phyloP scores from a whole-genome alignment of 2,329 filamentous ascomycete species.

The Epichloe sp. region DNA sequence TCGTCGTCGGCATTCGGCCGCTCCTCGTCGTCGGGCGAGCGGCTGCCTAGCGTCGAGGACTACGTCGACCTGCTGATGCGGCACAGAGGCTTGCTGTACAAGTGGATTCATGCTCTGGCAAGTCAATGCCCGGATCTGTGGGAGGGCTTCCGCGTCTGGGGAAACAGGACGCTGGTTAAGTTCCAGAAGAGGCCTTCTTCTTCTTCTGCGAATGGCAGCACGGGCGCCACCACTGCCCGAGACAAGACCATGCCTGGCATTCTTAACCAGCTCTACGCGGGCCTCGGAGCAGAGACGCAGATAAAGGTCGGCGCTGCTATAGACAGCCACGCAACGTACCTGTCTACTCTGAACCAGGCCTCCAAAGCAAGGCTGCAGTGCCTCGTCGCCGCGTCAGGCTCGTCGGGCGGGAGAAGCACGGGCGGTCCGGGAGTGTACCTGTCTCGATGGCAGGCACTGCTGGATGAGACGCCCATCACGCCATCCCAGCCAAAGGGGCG shows the following conservation, averaged over 20 bases:
- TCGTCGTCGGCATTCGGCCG: background rate
- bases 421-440: constrained; percentile 61
- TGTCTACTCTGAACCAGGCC: constrained; percentile 37
- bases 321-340: constrained; percentile 47
- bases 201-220: too few relatives aligned
- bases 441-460: constrained; percentile 55
- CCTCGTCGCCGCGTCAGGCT: constrained; percentile 34
- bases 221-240: too few relatives aligned
- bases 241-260: constrained; percentile 19
- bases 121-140: constrained; percentile 55
- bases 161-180: constrained; percentile 39
- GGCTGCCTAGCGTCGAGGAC: constrained; percentile 53
- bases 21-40: constrained; percentile 3
- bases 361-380: constrained; percentile 42
- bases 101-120: constrained; percentile 57
- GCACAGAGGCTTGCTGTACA: constrained; percentile 51
- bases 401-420: constrained; percentile 21
- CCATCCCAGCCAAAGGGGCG: constrained; percentile 40
- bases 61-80: constrained; percentile 54
- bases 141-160: constrained; percentile 47
- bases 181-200: constrained; percentile 28
- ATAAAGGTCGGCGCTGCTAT: constrained; percentile 35
- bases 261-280: constrained; percentile 28
- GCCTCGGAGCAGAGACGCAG: constrained; percentile 34
- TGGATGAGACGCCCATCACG: constrained; percentile 58